Evolutionary conservation across 225 moss, liverwort and hornwort genomes (phyloP).

Genomic region (Marchantia polymorpha): DNA sequence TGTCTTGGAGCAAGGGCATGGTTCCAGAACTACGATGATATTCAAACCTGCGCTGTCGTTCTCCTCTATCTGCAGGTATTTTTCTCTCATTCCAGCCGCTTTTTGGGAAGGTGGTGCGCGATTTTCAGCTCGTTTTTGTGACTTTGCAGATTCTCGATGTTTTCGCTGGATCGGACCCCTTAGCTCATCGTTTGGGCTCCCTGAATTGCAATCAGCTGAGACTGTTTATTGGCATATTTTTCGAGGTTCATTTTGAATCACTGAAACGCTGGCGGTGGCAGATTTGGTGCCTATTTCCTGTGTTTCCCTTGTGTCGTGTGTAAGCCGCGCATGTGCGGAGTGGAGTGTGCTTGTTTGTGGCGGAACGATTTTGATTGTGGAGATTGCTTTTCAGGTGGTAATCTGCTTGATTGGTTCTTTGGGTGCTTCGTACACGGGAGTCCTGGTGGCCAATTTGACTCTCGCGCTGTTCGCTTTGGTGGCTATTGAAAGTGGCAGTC

Average conservation of each 20-base stretch:
- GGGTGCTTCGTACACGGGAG: conserved; percentile 73
- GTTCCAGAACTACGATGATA: conserved; percentile 50
- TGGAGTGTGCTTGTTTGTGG: background rate
- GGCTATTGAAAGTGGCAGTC: conserved; percentile 92
- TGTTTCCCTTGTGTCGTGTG: background rate
- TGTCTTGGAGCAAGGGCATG: conserved; percentile 44
- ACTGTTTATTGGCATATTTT: background rate
- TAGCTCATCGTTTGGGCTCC: background rate
- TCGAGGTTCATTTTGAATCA: background rate
- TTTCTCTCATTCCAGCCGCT: background rate
- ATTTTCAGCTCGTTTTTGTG: background rate
- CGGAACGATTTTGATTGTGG: background rate
- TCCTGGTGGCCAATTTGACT: conserved; percentile 86
- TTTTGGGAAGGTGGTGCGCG: background rate
- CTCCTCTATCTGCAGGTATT: conserved; percentile 94
- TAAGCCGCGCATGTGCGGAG: background rate
- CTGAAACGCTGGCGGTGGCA: background rate
- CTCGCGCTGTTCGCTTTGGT: conserved; percentile 92
- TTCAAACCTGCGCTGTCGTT: conserved; percentile 56
- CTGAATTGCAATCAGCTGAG: background rate
- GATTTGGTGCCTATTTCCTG: background rate
- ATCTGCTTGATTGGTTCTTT: conserved; percentile 87
- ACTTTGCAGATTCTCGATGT: background rate
- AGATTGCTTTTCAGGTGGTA: conserved; percentile 48
- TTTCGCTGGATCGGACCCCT: background rate